Base-by-base conservation (phyloP, 805 yeast species). In the Ogataea dorogensis region DNA sequence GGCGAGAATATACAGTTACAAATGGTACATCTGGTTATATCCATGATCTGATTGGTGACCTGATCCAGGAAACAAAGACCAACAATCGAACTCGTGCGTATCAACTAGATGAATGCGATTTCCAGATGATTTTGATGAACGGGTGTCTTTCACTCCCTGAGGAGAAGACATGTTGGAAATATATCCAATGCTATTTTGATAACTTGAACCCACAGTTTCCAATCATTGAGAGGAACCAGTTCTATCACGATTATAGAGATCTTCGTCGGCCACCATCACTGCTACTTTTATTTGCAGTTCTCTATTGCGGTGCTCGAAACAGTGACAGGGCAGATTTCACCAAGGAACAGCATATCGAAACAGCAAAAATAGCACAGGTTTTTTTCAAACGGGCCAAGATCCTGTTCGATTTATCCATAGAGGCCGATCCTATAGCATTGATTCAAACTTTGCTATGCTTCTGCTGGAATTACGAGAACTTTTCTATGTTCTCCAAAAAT, bases 141-240 rank as follows among this genome's bases (percentile, higher is more conserved):
- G 91, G 91, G 9, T 86, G 89, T 4, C 84, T 85, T 51, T 59
- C 73, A 30, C 58, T 85, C 16, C 94, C 95, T 0, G 73, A 77
- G n/a, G 64, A 70, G 28, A 75, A 70, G 18, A 64, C 83, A 8
- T 73, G 84, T 42, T 76, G 76, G 53, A 81, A 74, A 44, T 65
- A 80, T 40, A 70, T 86, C 26, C 68, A 76, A 28, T 64, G 71
- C 31, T 86, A 71, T 58, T 86, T 86, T 49, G 74, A 70, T 28
- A 72, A 72, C 42, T 70, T 83, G 23, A 74, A 72, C 33, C 73
- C 75, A 39, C 74, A 82, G 26, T 86, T 84, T 49, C 94, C 94
- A 6, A 72, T 84, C 15, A 65, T 85, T 33, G 78, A 85, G 60
- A 65, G 79, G 31, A 65, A 75, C 0, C 68, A 68, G 50, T 85